Conservation (phyloP, 2,329 filamentous ascomycete genomes). For the Trichoderma endophyticum region DNA sequence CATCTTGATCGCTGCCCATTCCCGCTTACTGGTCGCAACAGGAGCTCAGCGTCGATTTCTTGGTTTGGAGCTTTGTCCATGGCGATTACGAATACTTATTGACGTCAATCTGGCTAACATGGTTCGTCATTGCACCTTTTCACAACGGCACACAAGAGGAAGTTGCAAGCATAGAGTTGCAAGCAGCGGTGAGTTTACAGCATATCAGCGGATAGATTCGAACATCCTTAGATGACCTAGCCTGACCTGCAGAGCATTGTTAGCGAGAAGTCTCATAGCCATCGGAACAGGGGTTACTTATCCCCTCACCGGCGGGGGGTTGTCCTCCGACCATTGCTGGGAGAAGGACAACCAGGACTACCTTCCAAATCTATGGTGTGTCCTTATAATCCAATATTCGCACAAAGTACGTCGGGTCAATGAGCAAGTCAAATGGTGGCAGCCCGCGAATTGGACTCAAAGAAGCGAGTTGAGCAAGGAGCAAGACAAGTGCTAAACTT, state of each 20-base stretch:
- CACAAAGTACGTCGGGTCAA: neutral
- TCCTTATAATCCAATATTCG: constrained; percentile 31
- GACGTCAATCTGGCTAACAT: neutral
- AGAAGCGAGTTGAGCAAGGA: constrained; percentile 21
- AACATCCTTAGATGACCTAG: neutral
- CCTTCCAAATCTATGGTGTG: constrained; percentile 36
- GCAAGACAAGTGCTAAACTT: constrained; percentile 85
- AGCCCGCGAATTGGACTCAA: constrained; percentile 1
- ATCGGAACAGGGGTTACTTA: constrained; percentile 41
- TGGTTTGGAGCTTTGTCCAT: neutral
- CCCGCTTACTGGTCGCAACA: neutral
- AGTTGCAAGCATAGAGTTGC: neutral
- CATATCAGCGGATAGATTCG: neutral
- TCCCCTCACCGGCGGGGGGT: constrained; percentile 46
- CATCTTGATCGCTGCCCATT: neutral
- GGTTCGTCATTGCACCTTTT: neutral
- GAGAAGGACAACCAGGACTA: constrained; percentile 49
- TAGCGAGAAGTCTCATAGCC: constrained; percentile 24
- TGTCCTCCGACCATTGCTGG: constrained; percentile 50
- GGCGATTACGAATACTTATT: neutral
- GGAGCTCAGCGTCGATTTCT: neutral
- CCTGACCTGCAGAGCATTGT: constrained; percentile 26
- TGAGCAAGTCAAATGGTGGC: constrained; percentile 10
- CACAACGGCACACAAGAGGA: neutral
- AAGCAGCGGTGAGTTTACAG: neutral